These are phyloP conservation scores for Exutisphaerella laricina DNA, from an alignment of 2,329 filamentous ascomycete genomes.

Conservation along the genomic window DNA sequence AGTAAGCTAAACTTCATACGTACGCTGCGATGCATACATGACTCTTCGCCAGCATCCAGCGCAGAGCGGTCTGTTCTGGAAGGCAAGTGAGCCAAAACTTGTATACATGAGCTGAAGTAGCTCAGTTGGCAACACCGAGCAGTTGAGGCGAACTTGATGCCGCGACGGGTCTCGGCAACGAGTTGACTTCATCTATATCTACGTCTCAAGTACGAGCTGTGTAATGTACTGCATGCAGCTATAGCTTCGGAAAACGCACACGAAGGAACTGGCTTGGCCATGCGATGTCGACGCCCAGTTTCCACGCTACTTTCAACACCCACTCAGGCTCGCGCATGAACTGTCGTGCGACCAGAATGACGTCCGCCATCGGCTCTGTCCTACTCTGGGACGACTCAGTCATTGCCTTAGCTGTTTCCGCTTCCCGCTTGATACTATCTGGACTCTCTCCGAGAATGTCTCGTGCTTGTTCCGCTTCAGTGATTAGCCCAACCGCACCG, in stretches of 20 bases:
- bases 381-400: constrained; percentile 30
- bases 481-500: constrained; percentile 48
- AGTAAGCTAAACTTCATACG: too few species aligned
- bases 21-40: too few species aligned
- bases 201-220: too few species aligned
- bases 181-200: too few species aligned
- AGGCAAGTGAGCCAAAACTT: too few species aligned
- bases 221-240: too few species aligned
- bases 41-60: too few species aligned
- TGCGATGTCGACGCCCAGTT: constrained; percentile 44
- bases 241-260: constrained; percentile 29
- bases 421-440: constrained; percentile 22
- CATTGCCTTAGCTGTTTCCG: constrained; percentile 33
- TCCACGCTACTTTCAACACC: constrained; percentile 48
- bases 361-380: constrained; percentile 41
- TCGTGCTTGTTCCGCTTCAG: constrained; percentile 47
- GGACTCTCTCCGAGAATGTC: constrained; percentile 38
- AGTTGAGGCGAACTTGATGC: too few species aligned
- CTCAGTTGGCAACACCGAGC: too few species aligned
- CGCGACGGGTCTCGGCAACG: too few species aligned
- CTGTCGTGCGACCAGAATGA: constrained; percentile 48
- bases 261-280: constrained; percentile 45
- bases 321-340: constrained; percentile 53
- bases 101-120: too few species aligned
- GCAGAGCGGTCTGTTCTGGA: too few species aligned